Evolutionary conservation across 306 rosid genomes (phyloP), one percentile per base, ranked within the genome.

Genomic region (Prunus dulcis): DNA sequence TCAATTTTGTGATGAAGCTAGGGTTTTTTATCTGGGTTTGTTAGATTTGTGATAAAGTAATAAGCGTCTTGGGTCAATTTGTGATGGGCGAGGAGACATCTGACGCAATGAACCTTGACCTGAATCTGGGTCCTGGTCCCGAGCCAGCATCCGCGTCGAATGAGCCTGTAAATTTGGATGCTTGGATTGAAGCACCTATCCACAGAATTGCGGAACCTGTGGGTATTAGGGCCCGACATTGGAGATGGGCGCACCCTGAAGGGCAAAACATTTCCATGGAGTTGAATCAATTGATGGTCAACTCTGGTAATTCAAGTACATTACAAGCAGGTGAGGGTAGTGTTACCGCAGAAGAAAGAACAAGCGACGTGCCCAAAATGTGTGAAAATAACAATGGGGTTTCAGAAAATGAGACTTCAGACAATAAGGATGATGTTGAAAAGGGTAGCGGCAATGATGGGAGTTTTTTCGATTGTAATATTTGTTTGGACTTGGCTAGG

Each of bases 271-370:
- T 89, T n/a, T 83, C 97, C 0, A 63, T 85, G 81, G 89, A 83
- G 68, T 76, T 92, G 84, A 88, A 86, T 81, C 85, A 89, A 27
- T 78, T 89, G 77, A 83, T 90, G 89, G 92, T 83, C 77, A 83
- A 86, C 84, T 83, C 93, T 68, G 86, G 86, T 43, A 79, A 86
- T 83, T 84, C 86, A 53, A 73, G 67, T 68, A 79, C 84, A n/a
- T 84, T 90, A 34, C 97, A 86, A 81, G 84, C 96, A 0, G 97
- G 98, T 60, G 99, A 96, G 85, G 99, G 98, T 45, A 96, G 98
- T 70, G 91, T 86, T 55, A 85, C 90, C 2, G 91, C 93, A 9
- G 98, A 88, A 82, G 96, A 81, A 68, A 86, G 98, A 75, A 67
- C 57, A 55, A 88, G 64, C 64, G 93, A 72, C 55, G 80, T 63